Evolutionary conservation across 148 eudicot genomes (phyloP).

Genomic region (Vaccinium myrtillus): DNA sequence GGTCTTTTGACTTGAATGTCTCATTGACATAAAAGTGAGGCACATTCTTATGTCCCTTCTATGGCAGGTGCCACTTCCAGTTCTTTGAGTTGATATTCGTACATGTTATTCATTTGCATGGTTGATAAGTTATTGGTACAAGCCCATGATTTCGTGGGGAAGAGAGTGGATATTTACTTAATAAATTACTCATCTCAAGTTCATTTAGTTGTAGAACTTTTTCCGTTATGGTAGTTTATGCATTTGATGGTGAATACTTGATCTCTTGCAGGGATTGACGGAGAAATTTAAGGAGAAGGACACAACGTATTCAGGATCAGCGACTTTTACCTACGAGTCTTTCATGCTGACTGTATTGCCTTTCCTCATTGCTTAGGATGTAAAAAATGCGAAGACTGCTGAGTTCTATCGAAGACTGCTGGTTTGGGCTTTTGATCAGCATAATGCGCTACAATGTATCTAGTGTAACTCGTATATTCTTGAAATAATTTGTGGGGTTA

Average conservation of each 20-base stretch:
- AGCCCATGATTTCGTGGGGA: not conserved
- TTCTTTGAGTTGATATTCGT: not conserved
- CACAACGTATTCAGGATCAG: constrained; percentile 59
- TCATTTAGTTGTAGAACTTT: too few relatives aligned
- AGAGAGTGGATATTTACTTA: not conserved
- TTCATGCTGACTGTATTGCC: constrained; percentile 90
- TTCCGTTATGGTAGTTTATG: not conserved
- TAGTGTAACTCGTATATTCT: too few relatives aligned
- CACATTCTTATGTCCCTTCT: not conserved
- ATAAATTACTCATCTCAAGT: not conserved
- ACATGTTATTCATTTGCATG: not conserved
- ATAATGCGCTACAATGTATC: not conserved
- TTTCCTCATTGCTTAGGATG: constrained; percentile 60
- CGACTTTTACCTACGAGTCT: constrained; percentile 77
- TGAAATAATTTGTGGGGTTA: not conserved
- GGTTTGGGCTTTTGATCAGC: not conserved
- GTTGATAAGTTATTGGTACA: not conserved
- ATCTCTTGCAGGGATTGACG: constrained; percentile 73
- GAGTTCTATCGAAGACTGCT: too few relatives aligned
- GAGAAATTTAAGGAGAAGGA: constrained; percentile 96
- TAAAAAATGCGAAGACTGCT: not conserved
- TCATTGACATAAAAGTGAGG: not conserved
- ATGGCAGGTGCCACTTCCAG: not conserved
- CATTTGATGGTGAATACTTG: not conserved
- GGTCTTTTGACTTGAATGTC: not conserved